Evolutionary conservation across 345 rosid species (phyloP).

Genomic region (Brassica nigra): DNA sequence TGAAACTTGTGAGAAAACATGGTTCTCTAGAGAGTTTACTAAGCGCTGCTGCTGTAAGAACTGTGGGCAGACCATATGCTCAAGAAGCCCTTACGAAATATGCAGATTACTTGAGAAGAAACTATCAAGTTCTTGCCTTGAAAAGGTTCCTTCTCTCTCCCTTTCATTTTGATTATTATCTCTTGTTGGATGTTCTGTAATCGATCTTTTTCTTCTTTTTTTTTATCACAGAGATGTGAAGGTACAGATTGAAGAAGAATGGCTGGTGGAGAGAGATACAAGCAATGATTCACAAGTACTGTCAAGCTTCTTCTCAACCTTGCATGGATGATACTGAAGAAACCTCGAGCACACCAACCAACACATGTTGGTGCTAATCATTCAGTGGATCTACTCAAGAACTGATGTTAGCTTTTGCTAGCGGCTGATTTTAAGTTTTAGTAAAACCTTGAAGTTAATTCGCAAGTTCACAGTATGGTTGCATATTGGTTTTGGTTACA

Average conservation of each 20-base stretch:
- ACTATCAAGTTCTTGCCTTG: constrained; percentile 82
- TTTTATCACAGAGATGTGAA: constrained; percentile 60
- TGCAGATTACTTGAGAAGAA: constrained; percentile 81
- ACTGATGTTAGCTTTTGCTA: not conserved
- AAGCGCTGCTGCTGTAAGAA: constrained; percentile 78
- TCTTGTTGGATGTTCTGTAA: not conserved
- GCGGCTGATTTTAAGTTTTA: not conserved
- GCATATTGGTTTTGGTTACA: not conserved
- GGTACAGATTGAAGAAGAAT: constrained; percentile 73
- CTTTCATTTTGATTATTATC: not conserved
- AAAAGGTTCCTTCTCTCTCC: constrained; percentile 52
- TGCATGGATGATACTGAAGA: constrained; percentile 41
- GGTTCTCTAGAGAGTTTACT: constrained; percentile 86
- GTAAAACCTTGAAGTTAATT: not conserved
- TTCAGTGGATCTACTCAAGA: not conserved
- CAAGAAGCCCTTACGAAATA: constrained; percentile 87
- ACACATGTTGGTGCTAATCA: not conserved
- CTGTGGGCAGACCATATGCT: constrained; percentile 76
- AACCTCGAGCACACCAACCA: constrained; percentile 18
- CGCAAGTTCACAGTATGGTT: not conserved
- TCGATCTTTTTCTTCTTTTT: not conserved
- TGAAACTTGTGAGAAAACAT: constrained; percentile 79
- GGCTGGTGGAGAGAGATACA: constrained; percentile 67
- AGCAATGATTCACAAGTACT: constrained; percentile 59
- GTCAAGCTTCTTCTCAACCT: constrained; percentile 48